These are phyloP conservation scores for Hibiscus syriacus DNA, from an alignment of 345 rosid genomes.

Conservation along the genomic window DNA sequence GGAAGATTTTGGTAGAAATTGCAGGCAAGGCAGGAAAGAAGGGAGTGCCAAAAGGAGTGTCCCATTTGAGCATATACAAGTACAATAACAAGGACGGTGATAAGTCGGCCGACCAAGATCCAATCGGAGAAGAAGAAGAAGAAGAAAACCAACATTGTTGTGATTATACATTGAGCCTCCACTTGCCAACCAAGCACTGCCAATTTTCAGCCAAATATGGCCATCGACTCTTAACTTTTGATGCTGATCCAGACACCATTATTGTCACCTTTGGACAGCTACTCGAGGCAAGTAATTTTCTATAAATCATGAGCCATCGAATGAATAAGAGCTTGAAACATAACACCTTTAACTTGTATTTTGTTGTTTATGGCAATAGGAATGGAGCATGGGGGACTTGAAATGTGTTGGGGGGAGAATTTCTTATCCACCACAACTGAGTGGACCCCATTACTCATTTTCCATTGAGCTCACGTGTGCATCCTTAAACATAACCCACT, in stretches of 20 bases:
- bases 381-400: slow-evolving; percentile 60
- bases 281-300: slow-evolving; percentile 48
- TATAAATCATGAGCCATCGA: too few species aligned
- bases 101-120: slow-evolving; percentile 5
- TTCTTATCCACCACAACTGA: slow-evolving; percentile 28
- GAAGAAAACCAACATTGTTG: slow-evolving; percentile 15
- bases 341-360: not conserved
- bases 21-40: slow-evolving; percentile 25
- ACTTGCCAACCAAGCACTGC: slow-evolving; percentile 41
- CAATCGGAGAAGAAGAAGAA: too few species aligned
- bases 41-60: slow-evolving; percentile 28
- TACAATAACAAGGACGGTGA: slow-evolving; percentile 11
- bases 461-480: slow-evolving; percentile 62
- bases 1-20: slow-evolving; percentile 35
- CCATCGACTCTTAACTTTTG: slow-evolving; percentile 28
- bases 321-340: not conserved
- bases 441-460: slow-evolving; percentile 30
- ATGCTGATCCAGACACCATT: slow-evolving; percentile 42
- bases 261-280: slow-evolving; percentile 53
- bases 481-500: slow-evolving; percentile 25
- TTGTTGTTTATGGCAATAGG: slow-evolving; percentile 22
- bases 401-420: slow-evolving; percentile 41
- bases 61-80: slow-evolving; percentile 41
- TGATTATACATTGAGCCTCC: slow-evolving; percentile 45
- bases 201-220: slow-evolving; percentile 41